Evolutionary conservation across 1,284 basidiomycete genomes (phyloP).

Genomic region (Heterobasidion annosum): DNA sequence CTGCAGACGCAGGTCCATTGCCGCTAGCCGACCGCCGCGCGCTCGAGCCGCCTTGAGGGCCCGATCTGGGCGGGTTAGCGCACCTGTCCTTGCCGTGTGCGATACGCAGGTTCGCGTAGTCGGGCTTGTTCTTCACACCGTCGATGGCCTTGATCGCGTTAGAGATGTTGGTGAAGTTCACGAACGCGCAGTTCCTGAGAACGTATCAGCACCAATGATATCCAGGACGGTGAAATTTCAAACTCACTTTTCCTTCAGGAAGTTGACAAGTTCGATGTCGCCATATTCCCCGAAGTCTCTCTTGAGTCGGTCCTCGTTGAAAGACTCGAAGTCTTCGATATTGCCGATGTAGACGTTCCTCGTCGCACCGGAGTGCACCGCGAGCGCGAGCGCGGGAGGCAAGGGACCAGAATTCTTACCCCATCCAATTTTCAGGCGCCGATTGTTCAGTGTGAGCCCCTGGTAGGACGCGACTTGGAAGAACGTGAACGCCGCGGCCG

Average conservation of each 20-base stretch:
- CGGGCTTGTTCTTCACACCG: constrained; percentile 78
- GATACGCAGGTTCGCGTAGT: constrained; percentile 76
- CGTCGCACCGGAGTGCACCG: constrained; percentile 85
- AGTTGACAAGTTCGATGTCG: constrained; percentile 93
- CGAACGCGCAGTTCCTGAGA: constrained; percentile 82
- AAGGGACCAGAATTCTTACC: constrained; percentile 87
- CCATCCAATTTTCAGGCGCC: constrained; percentile 91
- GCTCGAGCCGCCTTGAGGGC: constrained; percentile 53
- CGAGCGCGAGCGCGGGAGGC: constrained; percentile 73
- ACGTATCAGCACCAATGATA: constrained; percentile 3
- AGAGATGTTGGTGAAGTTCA: constrained; percentile 89
- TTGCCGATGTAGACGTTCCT: constrained; percentile 93
- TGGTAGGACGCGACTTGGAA: constrained; percentile 84
- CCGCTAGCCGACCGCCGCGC: constrained; percentile 24
- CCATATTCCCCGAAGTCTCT: constrained; percentile 89
- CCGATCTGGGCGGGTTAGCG: constrained; percentile 80
- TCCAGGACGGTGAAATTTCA: too few relatives aligned
- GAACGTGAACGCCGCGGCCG: constrained; percentile 84
- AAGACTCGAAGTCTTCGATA: constrained; percentile 86
- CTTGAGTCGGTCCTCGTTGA: constrained; percentile 79
- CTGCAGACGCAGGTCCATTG: neutral
- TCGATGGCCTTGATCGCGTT: constrained; percentile 96
- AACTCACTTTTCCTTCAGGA: constrained; percentile 84
- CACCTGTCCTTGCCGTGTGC: constrained; percentile 94
- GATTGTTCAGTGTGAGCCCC: constrained; percentile 83